Base-by-base conservation (phyloP, 2,329 filamentous ascomycete genomes). In the Sarocladiaceae sp. region DNA sequence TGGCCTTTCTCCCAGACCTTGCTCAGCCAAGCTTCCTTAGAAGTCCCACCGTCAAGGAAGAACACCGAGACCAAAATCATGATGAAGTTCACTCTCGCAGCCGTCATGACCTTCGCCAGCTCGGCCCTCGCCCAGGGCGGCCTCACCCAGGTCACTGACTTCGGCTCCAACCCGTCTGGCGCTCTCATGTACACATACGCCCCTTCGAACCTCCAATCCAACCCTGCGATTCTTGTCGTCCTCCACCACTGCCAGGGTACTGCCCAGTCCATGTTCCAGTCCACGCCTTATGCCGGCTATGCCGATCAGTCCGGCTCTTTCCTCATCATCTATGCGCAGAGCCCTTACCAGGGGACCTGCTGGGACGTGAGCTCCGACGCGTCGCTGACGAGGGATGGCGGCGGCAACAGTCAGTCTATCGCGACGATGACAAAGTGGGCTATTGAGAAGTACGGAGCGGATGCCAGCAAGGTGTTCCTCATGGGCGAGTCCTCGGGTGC, bases 391-490 rank as follows among this genome's bases (percentile, higher is more conserved):
- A 76, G 78, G 51, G 66, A 74, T 45, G 76, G 74, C 7, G 76
- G 76, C 18, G 74, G 74, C 2, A 73, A 81, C 57, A 73, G 68
- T 39, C 69, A 72, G 33, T 66, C 68, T 0, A 76, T 82, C 47
- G 72, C 70, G 16, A 78, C 74, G 53, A 81, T 82, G 76, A 74
- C 80, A 33, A 63, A 59, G 29, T 80, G 76, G 51, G 65, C 73
- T 3, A 57, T 80, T n/a, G 49, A 55, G 6, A 66, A 66, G 53
- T 79, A 80, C 59, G 61, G 63, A 2, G 76, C 65, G 21, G 71
- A 82, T 52, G 52, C 66, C 24, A 61, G 54, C 48, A 67, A 65
- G 45, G 73, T 81, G 2, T 81, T 72, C 47, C 72, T 73, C 2
- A 76, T 72, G 0, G 78, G 78, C 2, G 58, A 57, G 1, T 67